Evolutionary conservation across 2,329 filamentous ascomycete species (phyloP), one percentile per base, ranked within the genome.

Genomic region (Fusarium sp.): DNA sequence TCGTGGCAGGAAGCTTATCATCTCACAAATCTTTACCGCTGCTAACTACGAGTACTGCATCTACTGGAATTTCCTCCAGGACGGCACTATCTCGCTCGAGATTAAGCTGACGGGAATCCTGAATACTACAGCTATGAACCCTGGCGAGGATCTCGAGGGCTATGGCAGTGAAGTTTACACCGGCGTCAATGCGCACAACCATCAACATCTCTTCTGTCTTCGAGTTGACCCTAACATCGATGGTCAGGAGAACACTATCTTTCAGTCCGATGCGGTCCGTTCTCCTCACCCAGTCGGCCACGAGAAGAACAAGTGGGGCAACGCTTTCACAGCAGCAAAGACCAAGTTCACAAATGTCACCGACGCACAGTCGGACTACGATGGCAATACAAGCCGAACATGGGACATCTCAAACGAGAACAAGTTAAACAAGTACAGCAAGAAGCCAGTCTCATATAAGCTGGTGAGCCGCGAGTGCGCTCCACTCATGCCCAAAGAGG

Each of bases 191-290:
- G 94, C 94, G 1, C 94, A 97, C 83, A 97, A 97, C 83, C 94
- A 98, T 80, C 94, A 98, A 81, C 94, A 98, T 79, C 86, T 98
- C 41, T 98, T 98, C 87, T 97, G 94, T 78, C 83, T 98, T 45
- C 92, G 94, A 42, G 84, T 97, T 48, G 92, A 98, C 78, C 88
- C 94, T 32, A 96, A 95, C 76, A 88, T 98, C 59, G 94, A 97
- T 77, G 94, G 94, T 0, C 88, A 91, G 2, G 86, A 90, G 69
- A 98, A 98, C 79, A 94, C 94, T 0, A 86, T 97, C 64, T 94
- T 93, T 84, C 88, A 94, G 81, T 90, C 91, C 18, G 94, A 98
- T 74, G 91, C 93, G 2, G 85, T 89, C 2, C 83, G 86, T 1
- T 91, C 90, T 0, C 86, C 91, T 0, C 93, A 89, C 1, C 90